Base-by-base conservation (phyloP, 257 asterid genomes). In the Catharanthus roseus region DNA sequence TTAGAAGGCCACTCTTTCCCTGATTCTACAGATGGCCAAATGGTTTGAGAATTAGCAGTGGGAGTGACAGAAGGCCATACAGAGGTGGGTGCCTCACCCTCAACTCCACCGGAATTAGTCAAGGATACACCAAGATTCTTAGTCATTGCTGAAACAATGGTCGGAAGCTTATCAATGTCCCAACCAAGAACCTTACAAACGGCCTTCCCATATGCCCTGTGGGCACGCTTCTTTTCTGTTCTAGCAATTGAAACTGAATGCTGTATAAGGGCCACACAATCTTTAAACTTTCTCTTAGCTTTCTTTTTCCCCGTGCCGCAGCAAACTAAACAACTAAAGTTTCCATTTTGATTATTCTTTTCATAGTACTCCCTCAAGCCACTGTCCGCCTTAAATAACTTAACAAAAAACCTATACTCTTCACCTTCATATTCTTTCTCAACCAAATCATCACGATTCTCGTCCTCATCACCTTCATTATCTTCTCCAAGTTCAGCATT, bases 131-230 rank as follows among this genome's bases (percentile, higher is more conserved):
- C 57, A 12, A 54, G 31, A 23, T 61, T 75, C 13, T 63, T 79
- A 53, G 80, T 65, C 58, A 84, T 61, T 74, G 67, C 61, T 16
- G 88, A 81, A n/a, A 70, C 86, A 79, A 85, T 50, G 23, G 79
- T 19, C 11, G 87, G 72, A 56, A 92, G 90, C 70, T 71, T 66
- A 81, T 82, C 73, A 62, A 87, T 81, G 54, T 89, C 93, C 98
- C 98, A 93, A 60, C 95, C 89, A 82, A 90, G 89, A 78, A 85
- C 77, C 80, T 89, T 80, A 67, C 96, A 93, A 55, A 88, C 83
- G 4, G 82, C 92, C 75, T 75, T 70, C 49, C 87, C 96, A n/a
- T 83, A 86, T 5, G 90, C 90, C 69, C 89, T 89, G 72, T 88
- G 98, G 1, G 86, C 87, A 33, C 68, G 69, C 81, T 62, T 84